Conservation (phyloP, 2,329 filamentous ascomycete genomes). For the Beauveria medogensis region DNA sequence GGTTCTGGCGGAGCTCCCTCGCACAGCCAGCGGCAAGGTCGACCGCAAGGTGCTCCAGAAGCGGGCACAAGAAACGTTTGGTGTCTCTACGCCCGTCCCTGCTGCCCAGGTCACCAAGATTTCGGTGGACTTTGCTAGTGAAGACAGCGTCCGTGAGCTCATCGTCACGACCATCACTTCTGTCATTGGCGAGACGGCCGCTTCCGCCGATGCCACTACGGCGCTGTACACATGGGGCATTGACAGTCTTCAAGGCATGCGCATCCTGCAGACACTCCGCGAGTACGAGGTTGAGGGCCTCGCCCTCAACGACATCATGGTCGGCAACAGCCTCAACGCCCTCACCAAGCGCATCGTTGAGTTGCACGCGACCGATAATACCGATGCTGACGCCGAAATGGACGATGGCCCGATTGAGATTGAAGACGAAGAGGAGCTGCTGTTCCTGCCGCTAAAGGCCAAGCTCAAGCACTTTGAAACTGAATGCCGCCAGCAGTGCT, state of each 20-base stretch:
- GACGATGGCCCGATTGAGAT: constrained; percentile 7
- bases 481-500: constrained; percentile 6
- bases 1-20: constrained; percentile 8
- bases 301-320: constrained; percentile 6
- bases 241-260: constrained; percentile 10
- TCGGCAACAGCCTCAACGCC: constrained; percentile 5
- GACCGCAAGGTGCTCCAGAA: constrained; percentile 9
- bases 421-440: constrained; percentile 11
- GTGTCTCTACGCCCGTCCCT: background rate
- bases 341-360: constrained; percentile 5
- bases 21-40: constrained; percentile 11
- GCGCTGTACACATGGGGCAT: constrained; percentile 10
- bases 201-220: background rate
- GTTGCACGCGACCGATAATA: background rate
- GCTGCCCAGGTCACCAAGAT: background rate
- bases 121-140: background rate
- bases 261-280: background rate
- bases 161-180: background rate
- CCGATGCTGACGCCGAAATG: background rate
- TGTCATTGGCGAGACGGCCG: constrained; percentile 4
- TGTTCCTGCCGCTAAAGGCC: background rate
- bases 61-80: constrained; percentile 3
- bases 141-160: constrained; percentile 6
- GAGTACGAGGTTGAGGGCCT: constrained; percentile 6
- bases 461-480: constrained; percentile 11